phyloP scores from a whole-genome alignment of 1,284 basidiomycete species.

The Cryptococcus sp. region DNA sequence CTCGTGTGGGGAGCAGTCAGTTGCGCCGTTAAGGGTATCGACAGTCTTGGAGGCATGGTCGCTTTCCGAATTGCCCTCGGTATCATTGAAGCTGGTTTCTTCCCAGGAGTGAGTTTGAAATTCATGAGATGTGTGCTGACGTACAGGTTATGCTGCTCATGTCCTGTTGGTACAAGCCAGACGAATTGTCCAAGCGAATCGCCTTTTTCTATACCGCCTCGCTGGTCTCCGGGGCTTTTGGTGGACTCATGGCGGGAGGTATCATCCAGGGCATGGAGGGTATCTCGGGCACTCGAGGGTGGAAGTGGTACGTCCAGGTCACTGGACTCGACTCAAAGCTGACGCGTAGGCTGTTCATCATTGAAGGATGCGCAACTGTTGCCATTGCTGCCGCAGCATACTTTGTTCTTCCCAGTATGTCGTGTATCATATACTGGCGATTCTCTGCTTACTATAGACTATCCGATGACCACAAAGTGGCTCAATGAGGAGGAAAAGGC shows the following conservation, averaged over 20 bases:
- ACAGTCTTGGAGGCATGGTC: constrained; percentile 41
- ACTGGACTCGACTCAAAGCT: background rate
- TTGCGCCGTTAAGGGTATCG: constrained; percentile 39
- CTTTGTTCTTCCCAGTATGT: constrained; percentile 42
- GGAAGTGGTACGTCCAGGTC: constrained; percentile 31
- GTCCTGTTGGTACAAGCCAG: constrained; percentile 42
- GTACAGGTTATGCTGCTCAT: constrained; percentile 31
- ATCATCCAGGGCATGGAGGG: constrained; percentile 36
- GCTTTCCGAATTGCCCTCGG: constrained; percentile 45
- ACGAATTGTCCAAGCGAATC: constrained; percentile 41
- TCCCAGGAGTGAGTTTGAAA: constrained; percentile 14
- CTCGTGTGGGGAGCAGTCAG: constrained; percentile 35
- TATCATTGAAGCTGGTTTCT: constrained; percentile 42
- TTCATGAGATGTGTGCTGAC: background rate
- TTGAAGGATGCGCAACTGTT: constrained; percentile 42
- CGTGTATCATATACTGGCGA: background rate
- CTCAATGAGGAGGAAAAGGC: constrained; percentile 30
- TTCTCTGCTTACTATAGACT: constrained; percentile 28
- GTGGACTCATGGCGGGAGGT: constrained; percentile 39
- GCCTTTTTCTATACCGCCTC: constrained; percentile 39
- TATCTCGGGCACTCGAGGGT: constrained; percentile 25
- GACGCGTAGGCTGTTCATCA: constrained; percentile 37
- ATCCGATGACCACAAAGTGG: constrained; percentile 40
- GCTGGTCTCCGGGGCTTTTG: constrained; percentile 39
- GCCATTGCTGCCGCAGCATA: constrained; percentile 31